Base-by-base conservation (phyloP, 1,284 basidiomycete genomes). In the Ustilago crameri region DNA sequence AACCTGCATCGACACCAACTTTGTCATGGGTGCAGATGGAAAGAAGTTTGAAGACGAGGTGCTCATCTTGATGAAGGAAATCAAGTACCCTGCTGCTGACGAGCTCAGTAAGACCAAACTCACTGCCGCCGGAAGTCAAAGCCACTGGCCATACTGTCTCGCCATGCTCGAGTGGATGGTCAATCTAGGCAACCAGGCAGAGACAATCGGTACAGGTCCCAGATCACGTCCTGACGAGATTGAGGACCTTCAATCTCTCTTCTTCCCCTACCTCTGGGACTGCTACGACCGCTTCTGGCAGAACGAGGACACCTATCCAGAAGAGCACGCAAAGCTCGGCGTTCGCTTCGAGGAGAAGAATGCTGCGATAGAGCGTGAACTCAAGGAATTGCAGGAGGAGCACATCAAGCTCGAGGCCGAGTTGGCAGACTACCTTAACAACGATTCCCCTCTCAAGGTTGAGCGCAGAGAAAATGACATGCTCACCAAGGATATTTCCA, bases 101-200 rank as follows among this genome's bases (percentile, higher is more conserved):
- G 80, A 83, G 34, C 68, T 83, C 18, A 81, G 76, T 51, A 83
- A 83, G 72, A 82, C 78, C 49, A 76, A 80, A 49, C 76, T 83
- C n/a, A 72, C 62, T 7, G 76, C 79, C 8, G 80, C 81, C 14
- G 81, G 81, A 26, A 77, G 75, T 58, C 74, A 76, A 51, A 77
- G 76, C 53, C 78, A 82, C 53, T 83, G 81, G 81, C 81, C 81
- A 0, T 76, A 64, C 43, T 76, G 78, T 45, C 74, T 81, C 26
- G 78, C 75, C 47, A 79, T 83, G 74, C 76, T 83, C 34, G 79
- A 82, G 53, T 83, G 81, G 81, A 72, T 83, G 65, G 77, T 82
- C 41, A 67, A 72, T 40, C 34, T 83, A 1, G 73, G 66, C 37
- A 69, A 56, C 18, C 58, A 63, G 30, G 72, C 71, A 26, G 66